Conservation (phyloP, 2,329 filamentous ascomycete genomes). For the Cercospora canescens region DNA sequence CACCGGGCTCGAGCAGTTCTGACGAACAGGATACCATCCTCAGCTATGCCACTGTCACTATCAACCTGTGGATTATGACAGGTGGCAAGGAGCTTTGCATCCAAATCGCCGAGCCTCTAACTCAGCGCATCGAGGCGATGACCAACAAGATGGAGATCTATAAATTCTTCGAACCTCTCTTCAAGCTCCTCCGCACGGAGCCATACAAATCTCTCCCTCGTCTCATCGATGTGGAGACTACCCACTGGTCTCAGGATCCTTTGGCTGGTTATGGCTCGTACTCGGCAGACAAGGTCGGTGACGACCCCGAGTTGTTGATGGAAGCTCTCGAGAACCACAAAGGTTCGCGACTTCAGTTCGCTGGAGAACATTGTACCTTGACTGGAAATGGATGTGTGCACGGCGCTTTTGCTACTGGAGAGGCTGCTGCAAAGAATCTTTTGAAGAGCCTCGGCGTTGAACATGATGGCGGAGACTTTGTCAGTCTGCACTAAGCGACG, state of each 20-base stretch:
- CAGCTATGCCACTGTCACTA: conserved; percentile 47
- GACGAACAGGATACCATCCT: conserved; percentile 39
- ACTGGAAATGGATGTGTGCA: conserved; percentile 47
- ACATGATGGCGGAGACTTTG: conserved; percentile 36
- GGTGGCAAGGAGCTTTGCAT: conserved; percentile 45
- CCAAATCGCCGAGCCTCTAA: conserved; percentile 47
- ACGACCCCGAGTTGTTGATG: conserved; percentile 41
- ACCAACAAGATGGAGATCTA: conserved; percentile 40
- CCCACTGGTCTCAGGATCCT: conserved; percentile 47
- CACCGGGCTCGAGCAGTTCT: conserved; percentile 33
- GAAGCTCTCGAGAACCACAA: conserved; percentile 41
- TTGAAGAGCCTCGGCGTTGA: conserved; percentile 39
- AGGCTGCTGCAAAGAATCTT: conserved; percentile 44
- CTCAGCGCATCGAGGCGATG: conserved; percentile 48
- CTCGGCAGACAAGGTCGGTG: conserved; percentile 48
- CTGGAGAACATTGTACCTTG: conserved; percentile 41
- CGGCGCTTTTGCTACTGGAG: conserved; percentile 47
- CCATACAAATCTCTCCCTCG: conserved; percentile 46
- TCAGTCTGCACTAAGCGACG: conserved; percentile 15
- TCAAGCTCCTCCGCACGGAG: conserved; percentile 46
- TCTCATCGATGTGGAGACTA: conserved; percentile 44
- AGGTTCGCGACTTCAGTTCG: conserved; percentile 42
- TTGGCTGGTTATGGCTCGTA: conserved; percentile 47
- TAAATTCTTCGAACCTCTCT: conserved; percentile 47
- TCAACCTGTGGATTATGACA: conserved; percentile 48